These are phyloP conservation scores for Rutstroemia sp. DNA, from an alignment of 2,329 filamentous ascomycete species.

Conservation along the genomic window DNA sequence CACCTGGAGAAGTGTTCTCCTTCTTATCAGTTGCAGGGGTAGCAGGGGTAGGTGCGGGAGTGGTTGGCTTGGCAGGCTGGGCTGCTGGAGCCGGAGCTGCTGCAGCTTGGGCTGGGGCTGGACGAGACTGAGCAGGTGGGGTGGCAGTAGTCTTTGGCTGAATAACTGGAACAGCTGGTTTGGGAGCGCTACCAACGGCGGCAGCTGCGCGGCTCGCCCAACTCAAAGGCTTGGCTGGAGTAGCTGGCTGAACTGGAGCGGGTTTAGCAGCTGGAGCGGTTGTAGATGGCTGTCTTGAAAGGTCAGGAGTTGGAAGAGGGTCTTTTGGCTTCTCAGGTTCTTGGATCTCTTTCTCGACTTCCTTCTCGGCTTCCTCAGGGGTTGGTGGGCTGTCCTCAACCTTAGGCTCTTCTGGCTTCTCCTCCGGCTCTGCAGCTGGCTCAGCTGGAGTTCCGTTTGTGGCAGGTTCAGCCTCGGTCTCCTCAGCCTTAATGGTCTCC, in stretches of 20 bases:
- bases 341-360: slow-evolving; percentile 48
- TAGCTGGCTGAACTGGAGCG: slow-evolving; percentile 33
- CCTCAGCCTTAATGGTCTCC: slow-evolving; percentile 41
- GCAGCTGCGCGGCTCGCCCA: slow-evolving; percentile 67
- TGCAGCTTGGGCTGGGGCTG: slow-evolving; percentile 38
- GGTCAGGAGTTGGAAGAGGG: slow-evolving; percentile 44
- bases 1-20: slow-evolving; percentile 25
- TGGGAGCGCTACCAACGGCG: slow-evolving; percentile 44
- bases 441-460: not conserved
- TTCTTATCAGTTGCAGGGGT: slow-evolving; percentile 36
- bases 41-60: slow-evolving; percentile 35
- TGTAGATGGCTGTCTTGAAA: slow-evolving; percentile 26
- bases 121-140: slow-evolving; percentile 43
- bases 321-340: slow-evolving; percentile 61
- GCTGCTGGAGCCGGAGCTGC: slow-evolving; percentile 27
- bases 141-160: slow-evolving; percentile 48
- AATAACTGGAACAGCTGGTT: slow-evolving; percentile 45
- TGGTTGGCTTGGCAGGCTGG: slow-evolving; percentile 30
- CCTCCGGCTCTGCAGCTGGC: slow-evolving; percentile 25
- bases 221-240: slow-evolving; percentile 53
- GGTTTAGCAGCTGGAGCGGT: slow-evolving; percentile 43
- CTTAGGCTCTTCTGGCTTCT: slow-evolving; percentile 24
- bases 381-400: slow-evolving; percentile 31
- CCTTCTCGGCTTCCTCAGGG: slow-evolving; percentile 43
- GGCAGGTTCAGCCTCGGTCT: slow-evolving; percentile 30